These are phyloP conservation scores for Mucor lusitanicus DNA, from an alignment of 371 early-diverging fungal species.

Conservation along the genomic window DNA sequence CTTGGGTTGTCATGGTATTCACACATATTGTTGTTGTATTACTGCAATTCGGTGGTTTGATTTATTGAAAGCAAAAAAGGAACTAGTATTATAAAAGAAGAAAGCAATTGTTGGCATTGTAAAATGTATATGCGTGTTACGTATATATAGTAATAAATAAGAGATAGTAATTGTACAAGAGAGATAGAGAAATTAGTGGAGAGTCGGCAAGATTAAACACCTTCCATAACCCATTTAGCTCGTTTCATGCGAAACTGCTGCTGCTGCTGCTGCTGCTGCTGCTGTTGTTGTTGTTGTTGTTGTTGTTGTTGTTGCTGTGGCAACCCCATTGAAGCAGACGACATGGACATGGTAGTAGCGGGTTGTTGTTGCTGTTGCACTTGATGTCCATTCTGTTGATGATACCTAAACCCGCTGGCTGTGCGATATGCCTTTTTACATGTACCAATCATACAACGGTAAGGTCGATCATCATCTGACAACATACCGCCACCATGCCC, in stretches of 20 bases:
- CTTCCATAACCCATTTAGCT: slow-evolving; percentile 18
- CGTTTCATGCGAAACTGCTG: slow-evolving; percentile 21
- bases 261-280: slow-evolving; percentile 5
- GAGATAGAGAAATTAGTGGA: neutral
- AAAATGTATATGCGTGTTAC: neutral
- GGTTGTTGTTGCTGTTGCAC: neutral
- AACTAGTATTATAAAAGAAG: neutral
- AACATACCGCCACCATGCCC: slow-evolving; percentile 18
- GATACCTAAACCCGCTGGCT: slow-evolving; percentile 43
- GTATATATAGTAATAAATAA: neutral
- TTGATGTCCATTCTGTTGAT: slow-evolving; percentile 41
- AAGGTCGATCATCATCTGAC: slow-evolving; percentile 15
- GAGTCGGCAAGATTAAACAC: neutral
- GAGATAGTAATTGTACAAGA: neutral
- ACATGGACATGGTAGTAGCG: neutral
- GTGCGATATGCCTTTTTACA: slow-evolving; percentile 52
- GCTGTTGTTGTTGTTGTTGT: neutral
- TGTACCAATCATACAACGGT: slow-evolving; percentile 31
- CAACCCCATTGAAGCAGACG: neutral
- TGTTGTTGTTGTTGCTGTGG: neutral
- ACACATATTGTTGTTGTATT: too few relatives aligned
- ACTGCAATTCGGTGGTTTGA: too few relatives aligned
- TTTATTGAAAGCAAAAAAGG: neutral
- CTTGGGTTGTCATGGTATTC: too few relatives aligned
- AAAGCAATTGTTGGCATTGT: neutral